Base-by-base conservation (phyloP, 352 stramenopile genomes). In the Globisporangium radiosum region DNA sequence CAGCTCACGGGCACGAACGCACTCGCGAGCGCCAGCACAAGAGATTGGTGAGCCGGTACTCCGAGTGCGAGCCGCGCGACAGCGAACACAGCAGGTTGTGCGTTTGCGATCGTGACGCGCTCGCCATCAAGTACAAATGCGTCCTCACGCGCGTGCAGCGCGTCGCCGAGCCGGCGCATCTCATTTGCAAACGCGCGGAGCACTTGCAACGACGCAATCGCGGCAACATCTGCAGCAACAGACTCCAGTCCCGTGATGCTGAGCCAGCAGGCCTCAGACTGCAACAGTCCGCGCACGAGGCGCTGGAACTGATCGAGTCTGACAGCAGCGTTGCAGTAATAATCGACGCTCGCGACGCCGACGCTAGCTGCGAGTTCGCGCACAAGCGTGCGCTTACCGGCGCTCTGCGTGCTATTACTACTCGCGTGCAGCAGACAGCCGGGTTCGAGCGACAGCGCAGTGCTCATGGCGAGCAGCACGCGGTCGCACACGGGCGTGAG, bases 401-500 rank as follows among this genome's bases (percentile, higher is more conserved):
- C 45, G 6, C 62, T 64, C 8, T 59, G 63, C 33, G 61, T 66
- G 44, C 56, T 47, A 11, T 25, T 67, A 17, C 3, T 59, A 14
- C 54, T 57, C 3, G 68, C 71, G 51, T 88, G 70, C 2, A 88
- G 40, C 4, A 88, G 47, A 44, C 72, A 66, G 8, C 81, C 78
- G 11, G 75, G 59, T 62, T 88, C 73, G 5, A 88, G 58, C 2
- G 76, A 72, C 43, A 88, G 53, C n/a, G 78, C 75, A 1, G 69
- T 63, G 45, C 75, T 88, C 60, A 90, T 77, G 2, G 68, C 73
- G 3, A 88, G 43, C 15, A 90, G 43, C 2, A 77, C 72, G 36
- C 76, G 76, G 43, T 85, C 78, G 45, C 76, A 86, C 8, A 90
- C 48, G 44, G 81, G 78, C 57, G 71, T 88, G 17, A 90, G 47